Conservation (phyloP, 192 early-diverging fungal genomes). For the Linnemannia hyalina region DNA sequence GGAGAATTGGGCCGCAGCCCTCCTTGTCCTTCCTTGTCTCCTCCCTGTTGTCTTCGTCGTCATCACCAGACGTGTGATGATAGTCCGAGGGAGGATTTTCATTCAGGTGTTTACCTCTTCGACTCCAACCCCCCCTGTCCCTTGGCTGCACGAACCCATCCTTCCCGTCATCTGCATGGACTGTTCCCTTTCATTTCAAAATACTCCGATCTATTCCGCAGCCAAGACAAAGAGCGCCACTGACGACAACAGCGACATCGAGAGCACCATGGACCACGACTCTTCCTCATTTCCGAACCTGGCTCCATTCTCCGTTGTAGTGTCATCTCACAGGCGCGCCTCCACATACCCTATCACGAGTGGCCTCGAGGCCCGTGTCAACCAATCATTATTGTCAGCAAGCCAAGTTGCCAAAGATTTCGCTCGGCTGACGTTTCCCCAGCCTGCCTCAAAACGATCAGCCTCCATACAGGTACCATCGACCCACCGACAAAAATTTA, state of each 20-base stretch:
- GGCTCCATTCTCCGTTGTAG: neutral
- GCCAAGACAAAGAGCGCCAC: neutral
- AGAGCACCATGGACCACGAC: neutral
- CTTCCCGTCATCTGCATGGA: neutral
- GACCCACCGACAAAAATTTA: neutral
- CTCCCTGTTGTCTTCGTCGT: neutral
- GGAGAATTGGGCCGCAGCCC: neutral
- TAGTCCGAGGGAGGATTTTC: neutral
- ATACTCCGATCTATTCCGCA: neutral
- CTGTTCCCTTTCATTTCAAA: neutral
- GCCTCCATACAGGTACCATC: neutral
- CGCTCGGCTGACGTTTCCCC: neutral
- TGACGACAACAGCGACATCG: neutral
- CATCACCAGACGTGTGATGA: neutral
- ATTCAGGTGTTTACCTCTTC: neutral
- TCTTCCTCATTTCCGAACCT: neutral
- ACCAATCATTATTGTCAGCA: neutral
- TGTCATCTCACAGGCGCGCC: neutral
- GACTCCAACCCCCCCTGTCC: neutral
- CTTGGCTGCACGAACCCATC: neutral
- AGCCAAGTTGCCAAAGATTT: neutral
- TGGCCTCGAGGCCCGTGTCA: neutral
- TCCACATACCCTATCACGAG: neutral
- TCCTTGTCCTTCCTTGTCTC: neutral
- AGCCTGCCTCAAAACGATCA: neutral